Conservation (phyloP, 495 filamentous ascomycete genomes). For the Saxispiralis lemnorum region DNA sequence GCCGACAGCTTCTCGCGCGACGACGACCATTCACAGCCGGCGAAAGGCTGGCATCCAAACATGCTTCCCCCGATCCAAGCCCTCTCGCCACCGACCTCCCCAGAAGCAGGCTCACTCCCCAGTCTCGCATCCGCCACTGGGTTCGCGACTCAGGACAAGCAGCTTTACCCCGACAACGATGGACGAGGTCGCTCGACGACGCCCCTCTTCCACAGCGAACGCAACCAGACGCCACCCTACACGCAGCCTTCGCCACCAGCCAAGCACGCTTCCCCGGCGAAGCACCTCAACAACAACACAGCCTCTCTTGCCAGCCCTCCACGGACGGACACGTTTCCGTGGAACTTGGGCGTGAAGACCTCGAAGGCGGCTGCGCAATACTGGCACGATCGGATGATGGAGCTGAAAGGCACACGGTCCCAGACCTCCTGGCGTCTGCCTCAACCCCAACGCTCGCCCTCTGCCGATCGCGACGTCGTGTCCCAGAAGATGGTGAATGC, state of each 20-base stretch:
- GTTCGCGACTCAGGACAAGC: not conserved
- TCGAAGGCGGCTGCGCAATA: not conserved
- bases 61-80: slow-evolving; percentile 3
- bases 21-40: not conserved
- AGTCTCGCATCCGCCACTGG: not conserved
- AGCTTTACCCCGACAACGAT: slow-evolving; percentile 5
- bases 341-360: not conserved
- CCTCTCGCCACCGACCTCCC: slow-evolving; percentile 8
- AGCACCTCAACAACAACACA: not conserved
- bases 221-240: not conserved
- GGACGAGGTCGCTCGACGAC: too few relatives aligned
- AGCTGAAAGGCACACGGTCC: not conserved
- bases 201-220: slow-evolving; percentile 4
- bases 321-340: not conserved
- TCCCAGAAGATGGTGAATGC: not conserved
- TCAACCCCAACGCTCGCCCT: not conserved
- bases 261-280: not conserved
- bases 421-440: not conserved
- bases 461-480: not conserved
- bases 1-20: slow-evolving; percentile 7
- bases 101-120: not conserved
- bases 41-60: not conserved
- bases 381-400: slow-evolving; percentile 1
- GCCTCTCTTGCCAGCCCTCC: not conserved
- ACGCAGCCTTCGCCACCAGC: not conserved